Base-by-base conservation (phyloP, 345 rosid species). In the Cardamine resedifolia region DNA sequence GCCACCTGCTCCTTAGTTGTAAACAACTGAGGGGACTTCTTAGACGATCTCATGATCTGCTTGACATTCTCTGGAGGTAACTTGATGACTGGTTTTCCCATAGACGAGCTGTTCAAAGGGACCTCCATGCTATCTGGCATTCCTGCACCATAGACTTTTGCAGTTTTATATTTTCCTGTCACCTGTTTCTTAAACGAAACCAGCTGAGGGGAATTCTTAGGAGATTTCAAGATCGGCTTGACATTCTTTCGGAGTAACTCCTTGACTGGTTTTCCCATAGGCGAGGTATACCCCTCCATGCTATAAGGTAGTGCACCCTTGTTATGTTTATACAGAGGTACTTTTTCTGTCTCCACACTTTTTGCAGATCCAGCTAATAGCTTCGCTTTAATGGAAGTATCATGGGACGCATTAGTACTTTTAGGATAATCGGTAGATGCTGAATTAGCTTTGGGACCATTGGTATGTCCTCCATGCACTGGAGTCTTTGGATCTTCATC, bases 401-500 rank as follows among this genome's bases (percentile, higher is more conserved):
- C 78, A 47, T 48, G 78, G 48, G 55, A 66, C 26, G 68, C 61
- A 49, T 78, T 78, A 58, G 64, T 58, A 55, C 72, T 69, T 81
- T 82, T 83, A 56, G 64, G 27, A 72, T 57, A 57, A 74, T 67
- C 82, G 39, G 78, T 48, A 76, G 60, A 77, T 66, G 74, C 66
- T 21, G 69, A 27, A 45, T 83, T 66, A 38, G 57, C 79, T 66
- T 66, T 83, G 47, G 58, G 69, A 78, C 63, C 82, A 76, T 61
- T 77, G 19, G 66, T 68, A 68, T 81, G 68, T 69, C 79, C 87
- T 69, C 86, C 89, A 71, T 89, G 89, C 78, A 91, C 82, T 41
- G 98, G 97, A 83, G 97, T 94, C 82, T 88, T 90, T 14, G 89
- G 89, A 60, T 81, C 76, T 60, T 81, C 87, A 30, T 85, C 90